A percentile compares a stretch with the other conserved stretches of the same genome.
These are phyloP conservation scores for Petrea volubilis DNA, from an alignment of 257 asterid species.

Conservation along the genomic window DNA sequence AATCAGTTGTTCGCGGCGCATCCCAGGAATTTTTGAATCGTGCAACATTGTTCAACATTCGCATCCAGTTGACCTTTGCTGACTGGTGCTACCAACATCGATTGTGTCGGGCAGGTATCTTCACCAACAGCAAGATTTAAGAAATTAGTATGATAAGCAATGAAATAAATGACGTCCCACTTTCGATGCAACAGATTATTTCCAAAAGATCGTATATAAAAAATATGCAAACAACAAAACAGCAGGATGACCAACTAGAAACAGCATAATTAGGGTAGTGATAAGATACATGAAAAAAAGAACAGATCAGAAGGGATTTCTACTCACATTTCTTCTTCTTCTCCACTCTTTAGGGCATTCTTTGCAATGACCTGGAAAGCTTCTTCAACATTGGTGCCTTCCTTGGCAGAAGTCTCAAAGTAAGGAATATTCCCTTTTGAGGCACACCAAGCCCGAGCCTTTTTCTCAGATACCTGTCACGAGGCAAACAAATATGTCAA, in stretches of 20 bases:
- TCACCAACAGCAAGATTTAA: constrained; percentile 22
- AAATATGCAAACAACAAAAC: too few species aligned
- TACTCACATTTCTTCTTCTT: constrained; percentile 97
- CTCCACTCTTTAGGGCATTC: constrained; percentile 90
- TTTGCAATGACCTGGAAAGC: constrained; percentile 96
- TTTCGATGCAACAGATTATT: neutral
- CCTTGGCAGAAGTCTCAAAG: constrained; percentile 99
- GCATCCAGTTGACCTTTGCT: constrained; percentile 60
- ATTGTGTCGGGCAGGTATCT: constrained; percentile 65
- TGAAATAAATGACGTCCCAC: neutral
- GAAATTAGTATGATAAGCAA: neutral
- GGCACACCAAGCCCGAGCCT: constrained; percentile 99
- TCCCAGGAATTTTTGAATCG: neutral
- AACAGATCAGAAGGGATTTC: neutral
- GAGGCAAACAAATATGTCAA: constrained; percentile 4
- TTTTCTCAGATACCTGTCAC: constrained; percentile 89
- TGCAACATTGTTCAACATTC: constrained; percentile 43
- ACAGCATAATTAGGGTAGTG: too few species aligned
- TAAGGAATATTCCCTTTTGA: constrained; percentile 95
- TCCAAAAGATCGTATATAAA: too few species aligned
- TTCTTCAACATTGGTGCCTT: constrained; percentile 90
- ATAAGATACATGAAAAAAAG: too few species aligned
- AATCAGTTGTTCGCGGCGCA: neutral
- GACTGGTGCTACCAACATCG: constrained; percentile 54
- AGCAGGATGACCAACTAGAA: too few species aligned